Evolutionary conservation across 2,329 filamentous ascomycete species (phyloP), one percentile per base, ranked within the genome.

Genomic region (Phaeoacremonium minimum): DNA sequence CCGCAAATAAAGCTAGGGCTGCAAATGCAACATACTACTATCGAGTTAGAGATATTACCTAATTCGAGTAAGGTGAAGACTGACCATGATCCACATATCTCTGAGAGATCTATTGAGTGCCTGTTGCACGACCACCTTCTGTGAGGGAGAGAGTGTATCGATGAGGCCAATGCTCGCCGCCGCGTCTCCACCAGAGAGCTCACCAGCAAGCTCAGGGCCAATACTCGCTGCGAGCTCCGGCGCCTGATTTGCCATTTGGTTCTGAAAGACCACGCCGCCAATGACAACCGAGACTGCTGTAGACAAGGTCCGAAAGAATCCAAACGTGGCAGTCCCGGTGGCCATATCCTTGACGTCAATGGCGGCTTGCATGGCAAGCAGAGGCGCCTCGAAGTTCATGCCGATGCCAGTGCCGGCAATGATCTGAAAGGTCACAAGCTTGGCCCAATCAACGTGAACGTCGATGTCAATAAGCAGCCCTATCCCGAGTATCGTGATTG

Each of bases 341-440:
- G 76, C 76, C 33, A 79, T 75, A 42, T 83, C 74, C 12, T 64
- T 54, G 2, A 69, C 67, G 9, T 67, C 63, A 15, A 83, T 73
- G 20, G 69, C 70, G 9, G 72, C 67, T 46, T 86, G 81, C 9
- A 85, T 66, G 1, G 75, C 75, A 20, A 82, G 68, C 15, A 82
- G 58, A 0, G 77, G 79, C 0, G 74, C 61, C 50, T 81, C 75
- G 53, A 80, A 77, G 47, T 77, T 74, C 30, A 75, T 67, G 0
- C 77, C 78, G 4, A 75, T 63, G 15, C 78, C 78, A 4, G 73
- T 50, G 15, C 76, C 78, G 5, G 61, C 63, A 20, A 81, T 58
- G 30, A 80, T 55, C 52, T 80, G 74, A 47, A 66, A 81, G 33
- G 71, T 41, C 45, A 72, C 49, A 18, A 74, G 50, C 44, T 63